phyloP scores from a whole-genome alignment of 495 filamentous ascomycete species.

The Hypoxylon subgilvum region DNA sequence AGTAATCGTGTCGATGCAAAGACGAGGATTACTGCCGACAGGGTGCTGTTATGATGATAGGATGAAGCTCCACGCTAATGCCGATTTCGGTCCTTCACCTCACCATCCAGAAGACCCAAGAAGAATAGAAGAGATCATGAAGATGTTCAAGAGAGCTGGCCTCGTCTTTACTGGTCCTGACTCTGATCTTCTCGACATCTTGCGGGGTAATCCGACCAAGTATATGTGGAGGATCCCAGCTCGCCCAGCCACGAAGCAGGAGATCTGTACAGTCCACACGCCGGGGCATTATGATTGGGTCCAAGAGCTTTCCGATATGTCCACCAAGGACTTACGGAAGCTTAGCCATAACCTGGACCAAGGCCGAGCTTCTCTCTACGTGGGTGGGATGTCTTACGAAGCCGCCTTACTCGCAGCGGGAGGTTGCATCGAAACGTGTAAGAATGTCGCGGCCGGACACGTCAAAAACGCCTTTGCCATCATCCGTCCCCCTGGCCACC shows the following conservation, averaged over 20 bases:
- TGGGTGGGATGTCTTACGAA: conserved; percentile 79
- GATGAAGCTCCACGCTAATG: conserved; percentile 90
- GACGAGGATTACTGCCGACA: conserved; percentile 60
- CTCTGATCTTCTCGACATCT: conserved; percentile 50
- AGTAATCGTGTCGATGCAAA: conserved; percentile 15
- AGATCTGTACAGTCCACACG: conserved; percentile 79
- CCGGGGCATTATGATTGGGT: conserved; percentile 79
- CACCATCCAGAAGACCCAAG: conserved; percentile 94
- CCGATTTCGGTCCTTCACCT: conserved; percentile 67
- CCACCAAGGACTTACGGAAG: conserved; percentile 66
- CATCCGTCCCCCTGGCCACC: conserved; percentile 92
- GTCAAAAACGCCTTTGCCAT: conserved; percentile 95
- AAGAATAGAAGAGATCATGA: conserved; percentile 87
- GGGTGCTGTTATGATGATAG: conserved; percentile 88
- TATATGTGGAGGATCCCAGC: conserved; percentile 79
- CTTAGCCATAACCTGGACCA: conserved; percentile 63
- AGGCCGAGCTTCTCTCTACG: conserved; percentile 84
- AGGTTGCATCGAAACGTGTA: conserved; percentile 92
- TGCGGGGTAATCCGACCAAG: conserved; percentile 56
- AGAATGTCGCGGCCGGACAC: conserved; percentile 75
- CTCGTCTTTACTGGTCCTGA: conserved; percentile 65
- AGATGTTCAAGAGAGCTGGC: conserved; percentile 76
- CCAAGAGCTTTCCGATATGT: conserved; percentile 57
- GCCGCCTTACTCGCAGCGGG: conserved; percentile 85
- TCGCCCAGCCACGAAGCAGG: conserved; percentile 73